A percentile compares a stretch with the other conserved stretches of the same genome.
Evolutionary conservation across 2,329 filamentous ascomycete genomes (phyloP).

Genomic region (Aspergillus amoenus): DNA sequence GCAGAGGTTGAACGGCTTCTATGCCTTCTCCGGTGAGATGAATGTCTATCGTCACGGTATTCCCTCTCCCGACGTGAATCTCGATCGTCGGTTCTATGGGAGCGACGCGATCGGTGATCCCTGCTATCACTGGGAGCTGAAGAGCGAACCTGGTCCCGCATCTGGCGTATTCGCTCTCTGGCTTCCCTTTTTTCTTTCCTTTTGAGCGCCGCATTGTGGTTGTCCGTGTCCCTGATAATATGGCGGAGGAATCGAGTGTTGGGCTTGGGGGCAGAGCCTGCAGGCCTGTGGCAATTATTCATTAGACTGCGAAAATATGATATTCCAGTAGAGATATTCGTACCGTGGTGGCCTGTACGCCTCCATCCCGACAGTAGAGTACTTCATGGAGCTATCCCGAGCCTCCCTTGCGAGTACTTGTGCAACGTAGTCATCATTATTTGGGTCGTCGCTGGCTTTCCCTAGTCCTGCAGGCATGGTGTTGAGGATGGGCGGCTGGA

Average conservation of each 20-base stretch:
- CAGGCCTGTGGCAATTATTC: slow-evolving; percentile 49
- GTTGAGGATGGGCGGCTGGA: slow-evolving; percentile 6
- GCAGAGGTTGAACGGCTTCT: slow-evolving; percentile 27
- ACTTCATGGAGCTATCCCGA: slow-evolving; percentile 68
- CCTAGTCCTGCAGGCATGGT: slow-evolving; percentile 26
- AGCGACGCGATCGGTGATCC: slow-evolving; percentile 24
- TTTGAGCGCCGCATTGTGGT: slow-evolving; percentile 81
- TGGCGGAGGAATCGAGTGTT: slow-evolving; percentile 88
- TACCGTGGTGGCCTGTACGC: slow-evolving; percentile 61
- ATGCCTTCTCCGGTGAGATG: slow-evolving; percentile 28
- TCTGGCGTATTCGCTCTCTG: slow-evolving; percentile 63
- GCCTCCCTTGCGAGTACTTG: slow-evolving; percentile 79
- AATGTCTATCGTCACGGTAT: slow-evolving; percentile 22
- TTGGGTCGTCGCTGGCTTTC: slow-evolving; percentile 47
- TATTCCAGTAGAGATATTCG: slow-evolving; percentile 10
- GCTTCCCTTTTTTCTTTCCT: slow-evolving; percentile 83
- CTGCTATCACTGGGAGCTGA: slow-evolving; percentile 33
- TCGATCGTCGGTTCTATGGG: slow-evolving; percentile 16
- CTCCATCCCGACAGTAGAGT: slow-evolving; percentile 71
- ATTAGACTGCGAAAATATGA: slow-evolving; percentile 5
- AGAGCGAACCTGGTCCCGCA: slow-evolving; percentile 45
- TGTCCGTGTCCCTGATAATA: slow-evolving; percentile 84
- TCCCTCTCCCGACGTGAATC: slow-evolving; percentile 23
- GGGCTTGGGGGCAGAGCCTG: slow-evolving; percentile 72
- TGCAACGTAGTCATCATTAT: slow-evolving; percentile 64